Percentiles rank a stretch among this genome's conserved stretches.
Evolutionary conservation across 2,329 filamentous ascomycete species (phyloP).

Genomic region (Rhinocladiella mackenziei): DNA sequence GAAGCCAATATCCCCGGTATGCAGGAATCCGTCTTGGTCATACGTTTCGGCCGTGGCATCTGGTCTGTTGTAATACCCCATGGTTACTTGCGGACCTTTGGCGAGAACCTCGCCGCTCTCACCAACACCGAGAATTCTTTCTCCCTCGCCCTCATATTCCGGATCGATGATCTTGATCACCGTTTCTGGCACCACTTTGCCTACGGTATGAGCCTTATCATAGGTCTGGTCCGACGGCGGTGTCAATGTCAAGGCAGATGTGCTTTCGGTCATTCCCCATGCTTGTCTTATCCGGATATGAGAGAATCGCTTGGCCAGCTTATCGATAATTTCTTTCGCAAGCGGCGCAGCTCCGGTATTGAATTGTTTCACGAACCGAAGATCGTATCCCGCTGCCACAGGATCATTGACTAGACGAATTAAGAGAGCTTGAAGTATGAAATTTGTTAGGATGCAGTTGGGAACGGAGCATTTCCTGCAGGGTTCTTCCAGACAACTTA

Average conservation of each 20-base stretch:
- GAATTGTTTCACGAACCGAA: conserved; percentile 61
- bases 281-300: conserved; percentile 65
- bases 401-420: conserved; percentile 17
- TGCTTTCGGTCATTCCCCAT: conserved; percentile 73
- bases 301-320: conserved; percentile 61
- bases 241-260: conserved; percentile 24
- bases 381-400: conserved; percentile 42
- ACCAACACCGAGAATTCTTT: background rate
- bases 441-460: too few relatives aligned
- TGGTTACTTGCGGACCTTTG: background rate
- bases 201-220: conserved; percentile 13
- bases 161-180: conserved; percentile 51
- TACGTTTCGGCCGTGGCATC: conserved; percentile 67
- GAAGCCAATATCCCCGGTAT: conserved; percentile 63
- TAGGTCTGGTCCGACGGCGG: conserved; percentile 6
- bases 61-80: conserved; percentile 53
- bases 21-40: conserved; percentile 53
- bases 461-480: too few relatives aligned
- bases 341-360: conserved; percentile 76
- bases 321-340: conserved; percentile 66
- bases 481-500: too few relatives aligned
- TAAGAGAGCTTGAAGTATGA: conserved; percentile 15
- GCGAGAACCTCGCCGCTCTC: background rate
- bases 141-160: background rate
- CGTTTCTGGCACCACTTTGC: conserved; percentile 49